Evolutionary conservation across 805 yeast genomes (phyloP), one percentile per base, ranked within the genome.

Genomic region (Saturnispora galanensis): DNA sequence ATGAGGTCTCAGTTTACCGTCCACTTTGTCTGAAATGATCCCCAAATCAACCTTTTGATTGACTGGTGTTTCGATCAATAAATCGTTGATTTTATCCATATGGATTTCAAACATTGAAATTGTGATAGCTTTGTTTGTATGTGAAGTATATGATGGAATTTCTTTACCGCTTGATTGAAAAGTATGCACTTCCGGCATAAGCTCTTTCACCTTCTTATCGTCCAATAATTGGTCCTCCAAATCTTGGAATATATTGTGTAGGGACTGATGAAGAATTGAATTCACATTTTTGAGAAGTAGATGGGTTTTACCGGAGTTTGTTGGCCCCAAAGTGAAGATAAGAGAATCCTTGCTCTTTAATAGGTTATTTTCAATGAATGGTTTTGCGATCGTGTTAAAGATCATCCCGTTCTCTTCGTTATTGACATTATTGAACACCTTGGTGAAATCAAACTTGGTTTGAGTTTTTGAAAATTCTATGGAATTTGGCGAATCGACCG

Each of bases 101-200:
- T 72, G 69, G 17, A 76, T 62, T 52, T 76, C 80, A 55, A 71
- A 72, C 63, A 74, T 69, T 4, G 78, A 70, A n/a, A 76, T 21
- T 1, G 75, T 68, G 16, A 75, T 56, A 0, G 70, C 76, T 30
- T 50, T 50, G 21, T 39, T 38, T 29, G 61, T 51, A 76, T 79
- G 53, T 70, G 69, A 61, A 72, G 68, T 6, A 77, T 68, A 13
- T 76, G 15, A 2, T 74, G 67, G n/a, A 75, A 56, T 0, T 69
- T 21, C 26, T 21, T 21, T 8, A 21, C 26, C 8, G 26, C 26
- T 21, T 21, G 26, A 21, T 21, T 21, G 26, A 5, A 21, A 21
- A 21, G 5, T 21, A 21, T 6, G 26, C 26, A 15, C 30, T n/a
- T 31, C 46, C 5, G 50, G 54, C 29, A 34, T 37, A 4, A 29